Evolutionary conservation across 768 basidiomycete genomes (phyloP).

Genomic region (Termitomyces sp.): DNA sequence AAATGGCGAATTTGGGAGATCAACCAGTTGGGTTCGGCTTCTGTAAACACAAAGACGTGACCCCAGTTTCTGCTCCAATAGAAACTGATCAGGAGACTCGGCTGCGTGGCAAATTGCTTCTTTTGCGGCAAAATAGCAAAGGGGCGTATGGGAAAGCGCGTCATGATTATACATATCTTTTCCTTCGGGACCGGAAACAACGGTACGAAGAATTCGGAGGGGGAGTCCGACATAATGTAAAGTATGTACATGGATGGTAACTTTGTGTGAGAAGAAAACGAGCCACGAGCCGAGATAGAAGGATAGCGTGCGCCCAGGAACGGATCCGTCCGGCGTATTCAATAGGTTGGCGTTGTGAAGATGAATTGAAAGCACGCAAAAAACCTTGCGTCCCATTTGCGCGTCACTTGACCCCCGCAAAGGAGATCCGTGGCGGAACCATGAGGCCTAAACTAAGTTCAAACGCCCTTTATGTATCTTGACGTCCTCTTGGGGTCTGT

Average conservation of each 20-base stretch:
- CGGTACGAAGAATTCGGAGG: neutral
- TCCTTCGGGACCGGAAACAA: neutral
- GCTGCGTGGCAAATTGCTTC: neutral
- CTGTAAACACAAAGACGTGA: neutral
- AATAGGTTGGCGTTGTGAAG: neutral
- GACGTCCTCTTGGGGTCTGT: slow-evolving; percentile 70
- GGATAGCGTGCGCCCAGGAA: neutral
- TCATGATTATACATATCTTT: neutral
- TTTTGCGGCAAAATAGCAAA: neutral
- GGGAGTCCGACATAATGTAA: neutral
- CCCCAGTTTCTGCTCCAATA: neutral
- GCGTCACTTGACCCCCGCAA: slow-evolving; percentile 1
- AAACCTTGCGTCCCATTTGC: neutral
- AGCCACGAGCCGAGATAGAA: neutral
- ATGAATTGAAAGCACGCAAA: neutral
- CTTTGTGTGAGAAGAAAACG: neutral
- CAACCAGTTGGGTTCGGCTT: neutral
- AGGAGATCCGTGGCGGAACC: neutral
- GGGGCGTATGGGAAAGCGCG: neutral
- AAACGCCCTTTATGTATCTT: slow-evolving; percentile 78
- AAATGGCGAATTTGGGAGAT: neutral
- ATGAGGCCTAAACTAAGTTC: slow-evolving; percentile 20
- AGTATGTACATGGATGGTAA: neutral
- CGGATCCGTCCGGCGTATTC: too few species aligned
- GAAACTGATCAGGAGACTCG: neutral